Evolutionary conservation across 306 rosid genomes (phyloP).

Genomic region (Citrullus colocynthis): DNA sequence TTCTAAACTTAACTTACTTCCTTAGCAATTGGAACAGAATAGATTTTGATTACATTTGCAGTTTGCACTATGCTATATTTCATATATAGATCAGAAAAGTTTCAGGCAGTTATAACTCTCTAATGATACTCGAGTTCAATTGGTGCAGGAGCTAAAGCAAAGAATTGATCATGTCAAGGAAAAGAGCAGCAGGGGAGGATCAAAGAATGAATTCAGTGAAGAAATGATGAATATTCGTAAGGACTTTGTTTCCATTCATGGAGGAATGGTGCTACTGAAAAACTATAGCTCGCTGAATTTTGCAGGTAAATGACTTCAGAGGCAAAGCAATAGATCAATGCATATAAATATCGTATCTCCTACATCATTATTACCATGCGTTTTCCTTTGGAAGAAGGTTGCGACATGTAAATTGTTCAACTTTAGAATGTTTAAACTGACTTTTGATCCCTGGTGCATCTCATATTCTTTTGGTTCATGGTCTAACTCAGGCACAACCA

Average conservation of each 20-base stretch:
- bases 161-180: conserved; percentile 66
- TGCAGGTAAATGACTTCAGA: conserved; percentile 43
- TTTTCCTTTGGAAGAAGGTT: background rate
- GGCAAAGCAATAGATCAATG: background rate
- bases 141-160: conserved; percentile 66
- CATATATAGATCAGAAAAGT: background rate
- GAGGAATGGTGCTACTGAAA: conserved; percentile 93
- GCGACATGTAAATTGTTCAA: background rate
- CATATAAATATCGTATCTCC: background rate
- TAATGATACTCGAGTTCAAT: conserved; percentile 14
- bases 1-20: background rate
- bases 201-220: conserved; percentile 73
- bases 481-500: background rate
- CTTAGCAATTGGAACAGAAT: background rate
- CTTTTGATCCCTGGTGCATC: background rate
- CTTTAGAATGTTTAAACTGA: background rate
- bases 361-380: background rate
- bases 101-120: background rate
- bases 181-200: conserved; percentile 40
- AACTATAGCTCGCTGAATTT: conserved; percentile 91
- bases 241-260: conserved; percentile 93
- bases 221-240: conserved; percentile 91
- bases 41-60: background rate
- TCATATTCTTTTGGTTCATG: background rate
- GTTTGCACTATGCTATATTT: background rate